These are phyloP conservation scores for Diaporthe australafricana DNA, from an alignment of 2,329 filamentous ascomycete genomes.

Conservation along the genomic window DNA sequence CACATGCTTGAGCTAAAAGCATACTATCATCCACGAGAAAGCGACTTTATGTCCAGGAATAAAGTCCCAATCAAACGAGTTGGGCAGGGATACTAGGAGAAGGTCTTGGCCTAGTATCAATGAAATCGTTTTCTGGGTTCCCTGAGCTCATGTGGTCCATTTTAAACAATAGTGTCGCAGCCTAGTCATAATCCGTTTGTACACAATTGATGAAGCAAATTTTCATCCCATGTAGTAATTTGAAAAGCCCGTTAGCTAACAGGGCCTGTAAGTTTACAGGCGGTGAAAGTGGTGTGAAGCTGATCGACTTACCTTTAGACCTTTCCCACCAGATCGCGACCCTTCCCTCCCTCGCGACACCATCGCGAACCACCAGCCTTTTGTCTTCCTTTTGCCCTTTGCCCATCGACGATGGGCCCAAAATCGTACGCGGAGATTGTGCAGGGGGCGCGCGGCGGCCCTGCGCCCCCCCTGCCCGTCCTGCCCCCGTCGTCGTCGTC, in stretches of 20 bases:
- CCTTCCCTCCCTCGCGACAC: too few species aligned
- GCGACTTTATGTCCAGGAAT: not conserved
- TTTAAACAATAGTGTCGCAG: not conserved
- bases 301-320: not conserved
- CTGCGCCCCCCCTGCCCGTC: not conserved
- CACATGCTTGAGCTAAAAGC: too few species aligned
- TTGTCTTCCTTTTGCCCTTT: too few species aligned
- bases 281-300: not conserved
- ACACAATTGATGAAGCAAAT: not conserved
- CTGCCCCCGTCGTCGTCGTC: slow-evolving; percentile 11
- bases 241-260: not conserved
- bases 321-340: too few species aligned
- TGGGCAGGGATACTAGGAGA: too few species aligned
- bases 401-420: not conserved
- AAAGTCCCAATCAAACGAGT: not conserved
- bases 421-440: slow-evolving; percentile 20
- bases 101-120: not conserved
- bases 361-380: too few species aligned
- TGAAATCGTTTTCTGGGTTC: not conserved
- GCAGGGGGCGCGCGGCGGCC: not conserved
- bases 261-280: not conserved
- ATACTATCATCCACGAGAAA: not conserved
- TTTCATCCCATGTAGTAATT: not conserved
- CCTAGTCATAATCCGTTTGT: not conserved
- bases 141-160: not conserved